Conservation (phyloP, 768 basidiomycete species). For the Lentinula detonsa region DNA sequence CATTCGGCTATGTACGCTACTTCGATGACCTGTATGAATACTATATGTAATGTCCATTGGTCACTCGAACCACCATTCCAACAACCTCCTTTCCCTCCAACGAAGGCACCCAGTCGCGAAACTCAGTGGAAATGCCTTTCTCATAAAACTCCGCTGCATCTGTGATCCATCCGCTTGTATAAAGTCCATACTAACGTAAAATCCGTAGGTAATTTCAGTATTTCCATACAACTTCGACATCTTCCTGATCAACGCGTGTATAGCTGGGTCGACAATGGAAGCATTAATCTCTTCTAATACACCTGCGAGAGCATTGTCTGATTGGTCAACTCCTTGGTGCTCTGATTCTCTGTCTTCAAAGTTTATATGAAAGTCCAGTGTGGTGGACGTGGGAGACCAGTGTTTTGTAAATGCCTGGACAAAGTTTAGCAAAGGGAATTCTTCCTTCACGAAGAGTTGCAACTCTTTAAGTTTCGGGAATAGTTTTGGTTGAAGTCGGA, state of each 20-base stretch:
- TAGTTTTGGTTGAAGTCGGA: background rate
- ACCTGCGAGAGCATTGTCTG: background rate
- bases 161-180: background rate
- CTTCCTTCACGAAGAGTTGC: background rate
- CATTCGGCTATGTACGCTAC: no score
- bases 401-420: background rate
- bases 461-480: background rate
- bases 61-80: slow-evolving; percentile 5
- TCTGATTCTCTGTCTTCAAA: background rate
- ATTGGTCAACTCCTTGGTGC: background rate
- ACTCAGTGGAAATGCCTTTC: background rate
- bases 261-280: background rate
- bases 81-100: background rate
- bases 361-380: background rate
- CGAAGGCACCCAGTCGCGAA: background rate
- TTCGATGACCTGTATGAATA: no score
- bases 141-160: background rate
- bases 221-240: background rate
- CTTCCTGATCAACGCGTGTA: background rate
- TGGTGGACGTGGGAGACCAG: background rate
- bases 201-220: background rate
- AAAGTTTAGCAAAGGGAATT: background rate
- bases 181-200: background rate
- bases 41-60: no score
- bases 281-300: background rate